These are phyloP conservation scores for Achlya hypogyna DNA, from an alignment of 352 stramenopile species.

Conservation along the genomic window DNA sequence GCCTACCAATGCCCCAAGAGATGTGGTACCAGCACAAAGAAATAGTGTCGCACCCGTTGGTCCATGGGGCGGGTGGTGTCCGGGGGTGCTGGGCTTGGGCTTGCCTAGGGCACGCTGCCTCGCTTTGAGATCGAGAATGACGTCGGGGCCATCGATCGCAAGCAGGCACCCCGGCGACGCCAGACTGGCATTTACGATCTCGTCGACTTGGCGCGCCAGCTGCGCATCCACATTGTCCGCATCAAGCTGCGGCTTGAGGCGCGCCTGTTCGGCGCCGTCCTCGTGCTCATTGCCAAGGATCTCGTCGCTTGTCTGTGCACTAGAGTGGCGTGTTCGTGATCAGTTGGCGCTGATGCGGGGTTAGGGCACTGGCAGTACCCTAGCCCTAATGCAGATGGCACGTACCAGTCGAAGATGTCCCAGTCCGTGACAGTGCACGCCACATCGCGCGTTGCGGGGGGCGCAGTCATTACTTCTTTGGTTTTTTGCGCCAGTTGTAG, in stretches of 20 bases:
- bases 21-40: not conserved
- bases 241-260: conserved; percentile 17
- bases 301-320: conserved; percentile 14
- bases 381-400: not conserved
- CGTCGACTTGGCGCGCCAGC: conserved; percentile 62
- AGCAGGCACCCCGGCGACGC: conserved; percentile 70
- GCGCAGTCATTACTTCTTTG: conserved; percentile 77
- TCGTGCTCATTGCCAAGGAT: conserved; percentile 27
- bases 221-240: conserved; percentile 35
- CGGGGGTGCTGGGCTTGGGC: conserved; percentile 20
- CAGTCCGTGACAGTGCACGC: conserved; percentile 69
- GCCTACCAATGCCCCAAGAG: not conserved
- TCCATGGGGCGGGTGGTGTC: conserved; percentile 21
- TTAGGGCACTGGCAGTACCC: not conserved
- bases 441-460: conserved; percentile 59
- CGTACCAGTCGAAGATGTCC: conserved; percentile 78
- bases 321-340: not conserved
- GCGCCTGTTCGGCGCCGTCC: conserved; percentile 16
- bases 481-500: conserved; percentile 66
- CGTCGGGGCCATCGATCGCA: conserved; percentile 59
- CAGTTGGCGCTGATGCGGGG: too few species aligned
- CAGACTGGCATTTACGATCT: conserved; percentile 65
- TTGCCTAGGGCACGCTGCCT: conserved; percentile 34
- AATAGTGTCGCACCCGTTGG: not conserved
- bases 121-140: conserved; percentile 55